A percentile compares a stretch with the other conserved stretches of the same genome.
phyloP scores from a whole-genome alignment of 2,329 filamentous ascomycete species.

The Exophiala lecanii-corni region DNA sequence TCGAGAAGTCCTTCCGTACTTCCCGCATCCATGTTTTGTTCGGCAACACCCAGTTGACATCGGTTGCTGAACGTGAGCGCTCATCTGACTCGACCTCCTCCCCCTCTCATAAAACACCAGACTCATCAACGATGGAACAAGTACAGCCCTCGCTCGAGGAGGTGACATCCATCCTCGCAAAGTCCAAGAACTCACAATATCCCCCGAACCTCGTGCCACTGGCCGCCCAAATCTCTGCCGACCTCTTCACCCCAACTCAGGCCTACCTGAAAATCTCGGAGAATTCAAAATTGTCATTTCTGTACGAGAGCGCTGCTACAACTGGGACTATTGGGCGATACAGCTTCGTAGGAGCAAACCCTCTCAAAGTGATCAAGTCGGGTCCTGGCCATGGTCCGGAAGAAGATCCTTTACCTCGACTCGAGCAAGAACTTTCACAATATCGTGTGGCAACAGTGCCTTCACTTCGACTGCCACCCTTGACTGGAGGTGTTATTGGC shows the following conservation, averaged over 20 bases:
- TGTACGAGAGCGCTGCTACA: conserved; percentile 89
- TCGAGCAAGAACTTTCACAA: conserved; percentile 74
- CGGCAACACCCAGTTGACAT: background rate
- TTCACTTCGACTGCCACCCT: conserved; percentile 72
- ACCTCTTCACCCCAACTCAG: conserved; percentile 88
- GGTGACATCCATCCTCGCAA: conserved; percentile 52
- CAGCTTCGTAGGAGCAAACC: conserved; percentile 84
- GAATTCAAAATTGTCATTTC: conserved; percentile 73
- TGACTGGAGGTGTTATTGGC: conserved; percentile 89
- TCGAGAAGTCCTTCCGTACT: background rate
- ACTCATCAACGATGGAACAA: conserved; percentile 37
- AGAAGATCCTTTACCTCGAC: conserved; percentile 74
- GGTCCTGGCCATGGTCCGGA: conserved; percentile 82
- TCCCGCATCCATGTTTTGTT: background rate
- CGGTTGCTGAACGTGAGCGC: background rate
- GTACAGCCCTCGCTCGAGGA: conserved; percentile 60
- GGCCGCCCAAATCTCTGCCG: conserved; percentile 79
- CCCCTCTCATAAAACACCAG: too few relatives aligned
- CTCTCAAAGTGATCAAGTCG: conserved; percentile 75
- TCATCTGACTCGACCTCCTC: background rate
- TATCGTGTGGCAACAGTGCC: conserved; percentile 79
- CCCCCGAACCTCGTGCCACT: conserved; percentile 76
- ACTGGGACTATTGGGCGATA: conserved; percentile 92
- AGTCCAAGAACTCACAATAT: conserved; percentile 48
- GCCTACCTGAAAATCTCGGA: conserved; percentile 71